Percentiles rank a stretch among this genome's conserved stretches.
phyloP scores from a whole-genome alignment of 2,329 filamentous ascomycete species.

The Cladorrhinum sp. region DNA sequence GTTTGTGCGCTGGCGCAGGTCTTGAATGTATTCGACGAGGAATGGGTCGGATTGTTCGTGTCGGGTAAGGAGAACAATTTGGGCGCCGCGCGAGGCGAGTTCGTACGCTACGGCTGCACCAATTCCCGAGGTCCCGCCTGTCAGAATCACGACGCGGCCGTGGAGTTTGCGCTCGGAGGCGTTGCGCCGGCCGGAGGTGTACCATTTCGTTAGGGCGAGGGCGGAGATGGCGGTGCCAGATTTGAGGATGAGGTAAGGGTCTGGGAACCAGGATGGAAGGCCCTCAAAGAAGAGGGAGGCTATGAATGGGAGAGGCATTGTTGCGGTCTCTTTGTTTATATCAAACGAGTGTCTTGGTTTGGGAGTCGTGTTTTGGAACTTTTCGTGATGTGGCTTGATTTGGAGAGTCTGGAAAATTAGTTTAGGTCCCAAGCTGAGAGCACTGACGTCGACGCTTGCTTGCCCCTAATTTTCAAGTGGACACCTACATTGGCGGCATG shows the following conservation, averaged over 20 bases:
- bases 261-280: conserved; percentile 47
- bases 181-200: conserved; percentile 73
- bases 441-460: conserved; percentile 10
- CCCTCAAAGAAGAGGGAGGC: conserved; percentile 47
- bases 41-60: conserved; percentile 80
- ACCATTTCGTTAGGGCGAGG: conserved; percentile 62
- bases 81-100: conserved; percentile 78
- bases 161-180: conserved; percentile 80
- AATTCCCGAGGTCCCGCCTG: conserved; percentile 90
- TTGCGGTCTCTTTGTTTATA: conserved; percentile 21
- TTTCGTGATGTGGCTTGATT: neutral
- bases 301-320: conserved; percentile 54
- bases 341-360: neutral
- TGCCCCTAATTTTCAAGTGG: conserved; percentile 10
- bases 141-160: conserved; percentile 89
- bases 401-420: neutral
- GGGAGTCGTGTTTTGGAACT: neutral
- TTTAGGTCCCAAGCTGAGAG: neutral
- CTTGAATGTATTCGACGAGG: conserved; percentile 87
- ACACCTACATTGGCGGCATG: neutral
- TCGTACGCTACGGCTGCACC: conserved; percentile 72
- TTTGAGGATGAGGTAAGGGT: conserved; percentile 43
- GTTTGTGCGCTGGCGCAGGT: conserved; percentile 70
- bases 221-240: conserved; percentile 35
- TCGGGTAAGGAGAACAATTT: conserved; percentile 85